Evolutionary conservation across 352 stramenopile genomes (phyloP).

Genomic region (Globisporangium emineosum): DNA sequence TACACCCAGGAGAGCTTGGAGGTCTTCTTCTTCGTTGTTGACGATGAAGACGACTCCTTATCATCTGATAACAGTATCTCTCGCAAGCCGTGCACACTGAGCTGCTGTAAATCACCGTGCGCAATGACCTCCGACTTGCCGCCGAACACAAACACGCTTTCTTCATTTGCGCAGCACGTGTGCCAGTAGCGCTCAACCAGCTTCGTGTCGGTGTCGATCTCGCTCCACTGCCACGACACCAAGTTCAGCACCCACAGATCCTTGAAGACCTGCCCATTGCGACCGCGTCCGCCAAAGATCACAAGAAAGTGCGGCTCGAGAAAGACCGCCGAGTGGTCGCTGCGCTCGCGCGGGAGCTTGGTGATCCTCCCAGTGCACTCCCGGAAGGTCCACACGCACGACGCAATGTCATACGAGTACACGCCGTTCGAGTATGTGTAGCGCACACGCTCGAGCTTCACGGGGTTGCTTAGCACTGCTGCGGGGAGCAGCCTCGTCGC

Average conservation of each 20-base stretch:
- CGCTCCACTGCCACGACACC: constrained; percentile 44
- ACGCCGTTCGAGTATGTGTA: constrained; percentile 64
- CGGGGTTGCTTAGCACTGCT: constrained; percentile 28
- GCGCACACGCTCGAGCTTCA: constrained; percentile 53
- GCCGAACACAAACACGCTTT: constrained; percentile 54
- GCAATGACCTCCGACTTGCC: constrained; percentile 58
- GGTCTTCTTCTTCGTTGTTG: constrained; percentile 10
- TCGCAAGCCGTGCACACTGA: constrained; percentile 12
- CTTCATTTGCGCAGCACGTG: constrained; percentile 29
- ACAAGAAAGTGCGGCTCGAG: constrained; percentile 42
- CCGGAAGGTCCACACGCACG: constrained; percentile 31
- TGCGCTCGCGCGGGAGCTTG: constrained; percentile 34
- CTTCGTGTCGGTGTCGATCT: constrained; percentile 25
- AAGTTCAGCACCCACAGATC: constrained; percentile 52
- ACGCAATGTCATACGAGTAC: constrained; percentile 44
- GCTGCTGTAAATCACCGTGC: constrained; percentile 45
- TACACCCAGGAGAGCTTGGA: constrained; percentile 28
- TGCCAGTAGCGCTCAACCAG: constrained; percentile 47
- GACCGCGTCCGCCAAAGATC: constrained; percentile 50
- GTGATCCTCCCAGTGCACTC: constrained; percentile 28
- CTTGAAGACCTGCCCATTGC: constrained; percentile 48
- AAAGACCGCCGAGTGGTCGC: constrained; percentile 58
- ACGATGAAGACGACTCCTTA: not conserved
- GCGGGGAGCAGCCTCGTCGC: constrained; percentile 37
- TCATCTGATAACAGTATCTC: not conserved